Evolutionary conservation across 2,329 filamentous ascomycete genomes (phyloP).

Genomic region (Exophiala xenobiotica): DNA sequence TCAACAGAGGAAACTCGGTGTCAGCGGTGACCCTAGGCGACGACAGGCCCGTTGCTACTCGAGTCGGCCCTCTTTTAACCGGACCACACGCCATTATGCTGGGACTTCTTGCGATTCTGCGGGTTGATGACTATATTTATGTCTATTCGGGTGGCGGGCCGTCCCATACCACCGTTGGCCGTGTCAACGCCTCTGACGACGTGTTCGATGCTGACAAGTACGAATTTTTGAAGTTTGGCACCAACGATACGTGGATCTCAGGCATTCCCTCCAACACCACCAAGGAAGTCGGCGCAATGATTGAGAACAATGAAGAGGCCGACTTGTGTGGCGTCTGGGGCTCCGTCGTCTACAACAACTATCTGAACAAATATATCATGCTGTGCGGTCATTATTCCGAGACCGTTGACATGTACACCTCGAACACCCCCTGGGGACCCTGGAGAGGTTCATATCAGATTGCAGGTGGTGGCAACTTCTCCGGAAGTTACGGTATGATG

Average conservation of each 20-base stretch:
- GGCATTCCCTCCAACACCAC: neutral
- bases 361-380: slow-evolving; percentile 8
- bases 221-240: slow-evolving; percentile 2
- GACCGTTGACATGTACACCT: slow-evolving; percentile 2
- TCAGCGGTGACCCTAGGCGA: slow-evolving; percentile 1
- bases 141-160: slow-evolving; percentile 7
- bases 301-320: neutral
- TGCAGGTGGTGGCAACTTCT: neutral
- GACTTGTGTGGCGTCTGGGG: slow-evolving; percentile 2
- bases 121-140: slow-evolving; percentile 8
- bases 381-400: slow-evolving; percentile 3
- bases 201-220: slow-evolving; percentile 6
- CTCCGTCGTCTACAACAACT: slow-evolving; percentile 7
- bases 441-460: slow-evolving; percentile 1
- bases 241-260: neutral
- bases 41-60: slow-evolving; percentile 4
- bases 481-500: neutral
- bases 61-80: slow-evolving; percentile 3
- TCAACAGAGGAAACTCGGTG: slow-evolving; percentile 5
- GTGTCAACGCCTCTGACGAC: slow-evolving; percentile 6
- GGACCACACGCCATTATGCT: neutral
- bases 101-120: slow-evolving; percentile 3
- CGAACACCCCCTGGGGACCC: slow-evolving; percentile 11
- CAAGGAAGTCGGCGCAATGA: neutral
- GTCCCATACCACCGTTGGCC: neutral